Base-by-base conservation (phyloP, 2,329 filamentous ascomycete species). In the Graphiopsis chlorocephala region DNA sequence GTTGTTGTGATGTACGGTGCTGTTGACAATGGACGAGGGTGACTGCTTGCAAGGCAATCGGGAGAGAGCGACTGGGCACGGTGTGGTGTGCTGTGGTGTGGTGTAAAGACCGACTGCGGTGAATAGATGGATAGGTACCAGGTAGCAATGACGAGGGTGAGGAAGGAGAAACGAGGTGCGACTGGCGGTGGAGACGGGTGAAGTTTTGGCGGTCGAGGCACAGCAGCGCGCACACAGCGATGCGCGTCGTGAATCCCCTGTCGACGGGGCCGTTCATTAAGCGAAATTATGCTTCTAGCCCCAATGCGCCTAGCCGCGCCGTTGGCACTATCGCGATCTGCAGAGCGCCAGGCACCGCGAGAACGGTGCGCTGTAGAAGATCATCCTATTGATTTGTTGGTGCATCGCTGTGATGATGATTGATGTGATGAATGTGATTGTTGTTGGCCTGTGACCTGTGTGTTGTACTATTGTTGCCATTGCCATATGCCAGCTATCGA, bases 41-140 rank as follows among this genome's bases (percentile, higher is more conserved):
- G 60, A 62, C 33, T 45, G 60, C 60, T 50, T 55, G 48, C 60
- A 26, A 62, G 47, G 60, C 60, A 35, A 38, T 62, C 60, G 60
- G 60, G 48, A 62, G 48, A 45, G 60, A 62, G 60, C 60, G 60
- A 55, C 60, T 45, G 47, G 59, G 59, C 59, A 35, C 35, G 60
- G 31, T 12, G 60, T 29, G 48, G 20, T 12, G 38, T 45, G 38
- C 38, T 45, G 15, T 38, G 35, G 38, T 45, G 15, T 38, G 35
- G 38, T 55, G 59, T 62, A 62, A 62, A 53, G 60, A 62, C 26
- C 60, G 60, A 62, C 60, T 62, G 60, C 25, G 60, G 60, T 62
- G 60, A 55, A 50, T 29, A n/a, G 33, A 50, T 28, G 47, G 45
- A 52, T 50, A n/a, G n/a, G n/a, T n/a, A n/a, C n/a, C n/a, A n/a